phyloP scores from a whole-genome alignment of 2,329 filamentous ascomycete species.

The Canariomyces notabilis region DNA sequence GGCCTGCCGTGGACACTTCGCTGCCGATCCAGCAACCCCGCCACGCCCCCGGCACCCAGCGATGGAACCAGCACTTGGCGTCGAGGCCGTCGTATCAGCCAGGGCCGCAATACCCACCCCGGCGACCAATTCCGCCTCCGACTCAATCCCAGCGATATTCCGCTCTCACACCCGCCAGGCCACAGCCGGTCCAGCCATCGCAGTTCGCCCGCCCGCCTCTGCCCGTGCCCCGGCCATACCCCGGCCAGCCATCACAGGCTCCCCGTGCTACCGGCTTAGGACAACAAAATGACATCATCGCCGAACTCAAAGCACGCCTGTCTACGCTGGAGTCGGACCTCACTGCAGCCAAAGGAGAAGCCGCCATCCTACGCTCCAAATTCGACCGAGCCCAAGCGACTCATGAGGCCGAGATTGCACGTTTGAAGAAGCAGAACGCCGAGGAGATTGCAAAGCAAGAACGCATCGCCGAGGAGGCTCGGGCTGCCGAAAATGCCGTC shows the following conservation, averaged over 20 bases:
- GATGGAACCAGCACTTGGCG: conserved; percentile 23
- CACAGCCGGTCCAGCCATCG: conserved; percentile 32
- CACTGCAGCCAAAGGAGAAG: conserved; percentile 63
- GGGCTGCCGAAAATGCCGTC: conserved; percentile 59
- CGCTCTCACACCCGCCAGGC: conserved; percentile 11
- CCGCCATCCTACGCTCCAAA: conserved; percentile 68
- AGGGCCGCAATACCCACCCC: conserved; percentile 11
- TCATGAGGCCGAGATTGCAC: conserved; percentile 57
- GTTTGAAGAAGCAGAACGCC: conserved; percentile 57
- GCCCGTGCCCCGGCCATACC: conserved; percentile 27
- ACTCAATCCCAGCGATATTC: conserved; percentile 18
- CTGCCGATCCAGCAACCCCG: conserved; percentile 31
- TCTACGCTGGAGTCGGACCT: conserved; percentile 52
- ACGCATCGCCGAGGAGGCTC: conserved; percentile 58
- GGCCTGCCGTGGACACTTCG: conserved; percentile 32
- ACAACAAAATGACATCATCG: conserved; percentile 35
- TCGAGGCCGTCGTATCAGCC: conserved; percentile 12
- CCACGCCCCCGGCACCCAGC: conserved; percentile 15
- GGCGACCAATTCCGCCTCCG: not conserved
- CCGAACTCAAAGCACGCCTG: conserved; percentile 49
- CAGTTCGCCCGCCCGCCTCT: conserved; percentile 38
- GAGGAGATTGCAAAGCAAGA: conserved; percentile 62
- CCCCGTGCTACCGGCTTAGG: conserved; percentile 21
- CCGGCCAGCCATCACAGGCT: conserved; percentile 31
- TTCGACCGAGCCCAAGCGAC: conserved; percentile 56